A percentile compares a stretch with the other conserved stretches of the same genome.
These are phyloP conservation scores for Triadica sebifera DNA, from an alignment of 345 rosid species.

Conservation along the genomic window DNA sequence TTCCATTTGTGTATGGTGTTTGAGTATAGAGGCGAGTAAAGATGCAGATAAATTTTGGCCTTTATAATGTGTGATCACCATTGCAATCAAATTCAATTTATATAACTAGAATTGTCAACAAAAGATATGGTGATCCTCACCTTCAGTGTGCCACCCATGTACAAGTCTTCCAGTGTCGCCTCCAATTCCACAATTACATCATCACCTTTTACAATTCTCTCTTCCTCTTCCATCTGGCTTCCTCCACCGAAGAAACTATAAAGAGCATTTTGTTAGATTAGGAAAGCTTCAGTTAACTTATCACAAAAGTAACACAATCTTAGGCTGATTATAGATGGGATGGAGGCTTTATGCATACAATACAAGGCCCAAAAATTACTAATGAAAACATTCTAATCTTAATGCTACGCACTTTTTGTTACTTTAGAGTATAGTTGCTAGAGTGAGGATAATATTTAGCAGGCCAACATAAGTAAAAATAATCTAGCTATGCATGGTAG, in stretches of 20 bases:
- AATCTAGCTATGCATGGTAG: neutral
- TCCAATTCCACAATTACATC: constrained; percentile 93
- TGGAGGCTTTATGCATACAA: neutral
- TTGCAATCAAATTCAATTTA: neutral
- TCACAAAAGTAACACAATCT: neutral
- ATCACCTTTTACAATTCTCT: constrained; percentile 82
- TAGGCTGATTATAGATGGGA: neutral
- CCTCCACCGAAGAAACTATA: constrained; percentile 87
- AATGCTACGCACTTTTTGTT: neutral
- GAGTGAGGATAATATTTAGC: neutral
- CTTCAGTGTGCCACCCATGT: constrained; percentile 96
- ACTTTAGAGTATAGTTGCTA: no score
- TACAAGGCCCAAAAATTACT: neutral
- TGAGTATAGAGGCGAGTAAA: neutral
- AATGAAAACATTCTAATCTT: neutral
- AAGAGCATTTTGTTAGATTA: constrained; percentile 7
- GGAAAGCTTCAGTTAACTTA: neutral
- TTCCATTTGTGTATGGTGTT: neutral
- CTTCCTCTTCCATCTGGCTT: constrained; percentile 85
- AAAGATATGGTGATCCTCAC: constrained; percentile 35
- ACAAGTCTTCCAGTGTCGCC: constrained; percentile 89
- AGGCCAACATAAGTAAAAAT: neutral
- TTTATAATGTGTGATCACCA: neutral
- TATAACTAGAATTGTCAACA: constrained; percentile 1
- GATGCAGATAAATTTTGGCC: neutral